Evolutionary conservation across 2,329 filamentous ascomycete species (phyloP).

Genomic region (Teratosphaeria nubilosa): DNA sequence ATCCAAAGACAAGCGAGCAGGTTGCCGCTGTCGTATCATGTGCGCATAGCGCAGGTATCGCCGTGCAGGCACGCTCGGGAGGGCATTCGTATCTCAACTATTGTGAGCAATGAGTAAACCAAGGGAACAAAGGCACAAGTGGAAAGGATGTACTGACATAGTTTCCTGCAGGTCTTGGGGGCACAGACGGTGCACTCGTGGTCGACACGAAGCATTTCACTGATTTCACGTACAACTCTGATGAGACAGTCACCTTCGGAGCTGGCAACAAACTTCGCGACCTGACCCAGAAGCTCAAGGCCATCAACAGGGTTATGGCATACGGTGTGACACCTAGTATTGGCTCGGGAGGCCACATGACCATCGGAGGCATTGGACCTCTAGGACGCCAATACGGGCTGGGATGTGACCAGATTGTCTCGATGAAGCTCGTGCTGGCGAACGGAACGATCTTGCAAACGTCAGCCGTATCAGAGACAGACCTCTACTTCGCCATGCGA

Average conservation of each 20-base stretch:
- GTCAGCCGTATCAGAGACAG: conserved; percentile 33
- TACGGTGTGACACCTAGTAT: background rate
- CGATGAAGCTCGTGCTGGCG: conserved; percentile 30
- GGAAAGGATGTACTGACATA: background rate
- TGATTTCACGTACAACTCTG: background rate
- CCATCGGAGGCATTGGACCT: background rate
- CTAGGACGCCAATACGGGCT: background rate
- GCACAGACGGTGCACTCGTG: background rate
- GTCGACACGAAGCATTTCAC: background rate
- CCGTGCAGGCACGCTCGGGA: background rate
- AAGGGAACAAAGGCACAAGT: background rate
- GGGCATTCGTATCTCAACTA: background rate
- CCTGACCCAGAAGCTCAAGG: background rate
- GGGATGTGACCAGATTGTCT: background rate
- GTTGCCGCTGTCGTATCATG: background rate
- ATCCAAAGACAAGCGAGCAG: background rate
- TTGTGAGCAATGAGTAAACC: background rate
- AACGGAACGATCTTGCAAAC: conserved; percentile 28
- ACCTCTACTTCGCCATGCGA: conserved; percentile 39
- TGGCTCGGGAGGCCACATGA: background rate
- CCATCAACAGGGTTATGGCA: background rate
- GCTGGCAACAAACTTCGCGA: background rate
- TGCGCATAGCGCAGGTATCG: background rate
- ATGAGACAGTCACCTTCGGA: background rate
- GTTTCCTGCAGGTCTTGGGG: background rate